Conservation (phyloP, 352 stramenopile genomes). For the Pythium pectinolyticum region DNA sequence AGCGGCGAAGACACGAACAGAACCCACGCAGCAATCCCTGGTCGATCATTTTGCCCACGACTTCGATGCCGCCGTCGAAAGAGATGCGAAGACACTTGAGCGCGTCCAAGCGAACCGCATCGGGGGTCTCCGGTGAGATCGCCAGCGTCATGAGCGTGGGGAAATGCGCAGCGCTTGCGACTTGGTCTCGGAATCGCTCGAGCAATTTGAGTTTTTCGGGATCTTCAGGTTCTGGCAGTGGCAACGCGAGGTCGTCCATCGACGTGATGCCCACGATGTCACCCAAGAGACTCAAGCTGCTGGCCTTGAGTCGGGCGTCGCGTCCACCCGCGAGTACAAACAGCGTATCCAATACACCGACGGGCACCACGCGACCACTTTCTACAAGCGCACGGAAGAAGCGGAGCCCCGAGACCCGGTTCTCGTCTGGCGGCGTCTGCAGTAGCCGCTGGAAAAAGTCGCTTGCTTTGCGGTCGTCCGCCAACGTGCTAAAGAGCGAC, state of each 20-base stretch:
- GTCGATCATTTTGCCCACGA: slow-evolving; percentile 63
- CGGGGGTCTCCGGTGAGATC: slow-evolving; percentile 40
- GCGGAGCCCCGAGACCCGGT: slow-evolving; percentile 62
- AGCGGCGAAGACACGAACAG: slow-evolving; percentile 57
- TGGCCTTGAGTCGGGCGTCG: slow-evolving; percentile 44
- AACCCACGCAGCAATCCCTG: slow-evolving; percentile 73
- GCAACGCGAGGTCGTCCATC: slow-evolving; percentile 44
- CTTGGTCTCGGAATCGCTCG: slow-evolving; percentile 58
- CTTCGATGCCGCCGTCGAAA: slow-evolving; percentile 53
- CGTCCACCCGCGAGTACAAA: slow-evolving; percentile 70
- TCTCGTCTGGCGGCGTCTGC: slow-evolving; percentile 76
- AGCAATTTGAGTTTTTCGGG: slow-evolving; percentile 49
- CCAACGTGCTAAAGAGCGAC: slow-evolving; percentile 62
- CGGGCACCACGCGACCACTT: slow-evolving; percentile 50
- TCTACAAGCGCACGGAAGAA: slow-evolving; percentile 70
- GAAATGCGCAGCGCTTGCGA: slow-evolving; percentile 63
- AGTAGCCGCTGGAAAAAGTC: slow-evolving; percentile 79
- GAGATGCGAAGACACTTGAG: slow-evolving; percentile 75
- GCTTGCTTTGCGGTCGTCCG: slow-evolving; percentile 56
- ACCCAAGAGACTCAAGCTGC: slow-evolving; percentile 57
- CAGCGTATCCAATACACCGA: slow-evolving; percentile 67
- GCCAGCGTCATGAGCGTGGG: slow-evolving; percentile 61
- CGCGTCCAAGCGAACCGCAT: slow-evolving; percentile 48
- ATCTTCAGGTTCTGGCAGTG: slow-evolving; percentile 39
- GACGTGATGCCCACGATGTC: slow-evolving; percentile 56